These are phyloP conservation scores for Scedosporium minutisporum DNA, from an alignment of 2,329 filamentous ascomycete genomes.

Conservation along the genomic window DNA sequence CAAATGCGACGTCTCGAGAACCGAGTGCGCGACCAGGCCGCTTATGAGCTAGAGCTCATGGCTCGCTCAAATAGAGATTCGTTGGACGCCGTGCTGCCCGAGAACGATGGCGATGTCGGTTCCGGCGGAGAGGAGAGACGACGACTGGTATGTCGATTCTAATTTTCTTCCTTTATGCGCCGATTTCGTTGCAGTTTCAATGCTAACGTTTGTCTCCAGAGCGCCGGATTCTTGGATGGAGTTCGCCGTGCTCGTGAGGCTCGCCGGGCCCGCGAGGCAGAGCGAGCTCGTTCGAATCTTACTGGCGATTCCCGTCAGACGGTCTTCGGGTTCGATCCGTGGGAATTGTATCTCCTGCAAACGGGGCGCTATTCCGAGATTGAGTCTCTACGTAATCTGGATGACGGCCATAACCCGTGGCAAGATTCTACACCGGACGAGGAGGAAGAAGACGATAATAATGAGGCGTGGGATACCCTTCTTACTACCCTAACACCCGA, in stretches of 20 bases:
- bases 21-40: not conserved
- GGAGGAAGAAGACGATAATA: constrained; percentile 32
- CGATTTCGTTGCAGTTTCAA: not conserved
- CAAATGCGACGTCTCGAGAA: not conserved
- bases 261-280: not conserved
- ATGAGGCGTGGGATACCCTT: constrained; percentile 68
- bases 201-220: not conserved
- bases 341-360: constrained; percentile 1
- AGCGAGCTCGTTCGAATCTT: not conserved
- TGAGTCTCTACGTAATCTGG: constrained; percentile 53
- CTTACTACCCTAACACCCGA: constrained; percentile 73
- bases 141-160: not conserved
- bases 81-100: not conserved
- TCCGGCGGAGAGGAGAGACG: not conserved
- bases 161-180: not conserved
- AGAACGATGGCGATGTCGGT: not conserved
- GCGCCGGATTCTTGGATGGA: not conserved
- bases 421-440: not conserved
- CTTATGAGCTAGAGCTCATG: not conserved
- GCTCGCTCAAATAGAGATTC: not conserved
- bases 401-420: constrained; percentile 68
- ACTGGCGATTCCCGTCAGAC: not conserved
- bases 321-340: not conserved
- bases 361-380: not conserved
- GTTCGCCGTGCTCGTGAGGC: not conserved